Percentiles rank a stretch among this genome's conserved stretches.
These are phyloP conservation scores for Neofusicoccum umdonicola DNA, from an alignment of 2,329 filamentous ascomycete genomes.

Conservation along the genomic window DNA sequence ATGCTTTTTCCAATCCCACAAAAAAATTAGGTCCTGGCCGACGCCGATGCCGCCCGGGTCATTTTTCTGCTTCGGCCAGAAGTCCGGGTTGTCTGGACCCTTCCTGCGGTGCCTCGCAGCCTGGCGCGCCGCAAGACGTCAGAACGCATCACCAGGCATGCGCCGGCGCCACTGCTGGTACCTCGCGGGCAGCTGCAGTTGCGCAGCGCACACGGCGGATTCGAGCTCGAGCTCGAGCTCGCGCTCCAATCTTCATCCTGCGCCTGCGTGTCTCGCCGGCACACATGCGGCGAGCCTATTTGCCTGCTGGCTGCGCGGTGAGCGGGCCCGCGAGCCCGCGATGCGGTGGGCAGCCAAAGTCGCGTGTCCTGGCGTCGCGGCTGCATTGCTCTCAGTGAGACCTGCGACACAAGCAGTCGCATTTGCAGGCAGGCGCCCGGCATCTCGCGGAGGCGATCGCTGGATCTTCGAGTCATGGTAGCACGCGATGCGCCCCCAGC, in stretches of 20 bases:
- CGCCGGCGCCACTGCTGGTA: neutral
- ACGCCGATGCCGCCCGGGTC: slow-evolving; percentile 4
- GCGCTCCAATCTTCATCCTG: neutral
- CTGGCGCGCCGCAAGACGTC: slow-evolving; percentile 4
- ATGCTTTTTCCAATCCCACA: slow-evolving; percentile 12
- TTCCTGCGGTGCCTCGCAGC: slow-evolving; percentile 3
- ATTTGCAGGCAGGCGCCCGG: slow-evolving; percentile 10
- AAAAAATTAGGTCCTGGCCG: slow-evolving; percentile 6
- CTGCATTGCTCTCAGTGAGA: neutral
- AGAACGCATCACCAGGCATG: slow-evolving; percentile 8
- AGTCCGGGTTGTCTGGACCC: slow-evolving; percentile 12
- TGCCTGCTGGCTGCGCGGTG: neutral
- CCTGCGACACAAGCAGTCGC: slow-evolving; percentile 5
- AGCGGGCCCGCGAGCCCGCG: no score
- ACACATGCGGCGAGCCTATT: neutral
- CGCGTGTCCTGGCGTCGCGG: neutral
- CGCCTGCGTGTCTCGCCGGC: neutral
- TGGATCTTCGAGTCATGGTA: slow-evolving; percentile 15
- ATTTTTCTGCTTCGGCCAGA: slow-evolving; percentile 10
- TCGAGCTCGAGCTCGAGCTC: neutral
- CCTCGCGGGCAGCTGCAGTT: neutral
- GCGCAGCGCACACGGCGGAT: slow-evolving; percentile 1
- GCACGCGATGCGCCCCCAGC: slow-evolving; percentile 3
- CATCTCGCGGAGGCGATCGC: slow-evolving; percentile 11
- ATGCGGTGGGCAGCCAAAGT: neutral